phyloP scores from a whole-genome alignment of 164 flowering plant genomes.

The Berberis vulgaris region DNA sequence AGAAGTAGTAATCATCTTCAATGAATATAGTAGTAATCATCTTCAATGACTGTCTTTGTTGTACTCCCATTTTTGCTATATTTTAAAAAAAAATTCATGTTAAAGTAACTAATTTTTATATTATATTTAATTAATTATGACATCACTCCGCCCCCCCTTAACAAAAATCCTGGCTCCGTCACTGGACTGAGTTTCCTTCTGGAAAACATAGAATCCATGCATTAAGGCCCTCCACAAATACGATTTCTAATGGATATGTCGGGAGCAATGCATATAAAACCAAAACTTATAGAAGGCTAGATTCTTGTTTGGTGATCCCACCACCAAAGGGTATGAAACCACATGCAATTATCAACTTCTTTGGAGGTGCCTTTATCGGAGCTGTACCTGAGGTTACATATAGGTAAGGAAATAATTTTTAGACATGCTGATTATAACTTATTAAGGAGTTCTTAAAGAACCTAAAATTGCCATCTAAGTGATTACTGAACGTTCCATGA shows the following conservation, averaged over 20 bases:
- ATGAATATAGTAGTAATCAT: too few species aligned
- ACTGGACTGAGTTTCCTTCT: neutral
- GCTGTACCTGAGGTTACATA: conserved; percentile 91
- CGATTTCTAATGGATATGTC: conserved; percentile 27
- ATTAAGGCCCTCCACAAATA: conserved; percentile 10
- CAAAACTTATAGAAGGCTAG: conserved; percentile 38
- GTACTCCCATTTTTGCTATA: too few species aligned
- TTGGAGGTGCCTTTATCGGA: conserved; percentile 95
- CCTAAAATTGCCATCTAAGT: too few species aligned
- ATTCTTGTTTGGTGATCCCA: conserved; percentile 67
- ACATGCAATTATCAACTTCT: conserved; percentile 64
- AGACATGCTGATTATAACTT: too few species aligned
- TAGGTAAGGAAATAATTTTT: conserved; percentile 29
- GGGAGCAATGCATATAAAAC: conserved; percentile 12
- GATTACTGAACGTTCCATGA: too few species aligned
- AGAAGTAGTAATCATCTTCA: too few species aligned
- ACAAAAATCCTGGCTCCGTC: too few species aligned
- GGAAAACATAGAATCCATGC: conserved; percentile 4
- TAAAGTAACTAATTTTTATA: too few species aligned
- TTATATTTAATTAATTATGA: neutral
- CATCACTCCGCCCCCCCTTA: neutral
- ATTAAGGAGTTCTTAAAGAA: too few species aligned
- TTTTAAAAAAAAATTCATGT: too few species aligned
- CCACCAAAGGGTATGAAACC: conserved; percentile 63
- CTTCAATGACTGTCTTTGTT: too few species aligned